phyloP scores from a whole-genome alignment of 345 rosid species.

The Crucihimalaya himalaica region DNA sequence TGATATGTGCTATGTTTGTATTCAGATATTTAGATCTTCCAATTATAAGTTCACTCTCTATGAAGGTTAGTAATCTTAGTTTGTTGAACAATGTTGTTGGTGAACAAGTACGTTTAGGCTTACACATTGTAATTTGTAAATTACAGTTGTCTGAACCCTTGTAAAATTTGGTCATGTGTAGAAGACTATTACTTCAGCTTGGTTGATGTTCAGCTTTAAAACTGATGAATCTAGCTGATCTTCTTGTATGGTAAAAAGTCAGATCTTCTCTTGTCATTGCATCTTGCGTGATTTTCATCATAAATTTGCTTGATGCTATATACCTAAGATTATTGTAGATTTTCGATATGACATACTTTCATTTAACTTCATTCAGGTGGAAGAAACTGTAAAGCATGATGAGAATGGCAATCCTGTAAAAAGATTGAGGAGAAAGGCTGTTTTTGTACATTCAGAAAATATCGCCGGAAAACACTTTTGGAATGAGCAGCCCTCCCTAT shows the following conservation, averaged over 20 bases:
- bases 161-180: conserved; percentile 1
- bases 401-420: conserved; percentile 70
- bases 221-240: conserved; percentile 1
- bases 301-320: not conserved
- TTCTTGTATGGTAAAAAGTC: conserved; percentile 1
- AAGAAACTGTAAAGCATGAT: conserved; percentile 68
- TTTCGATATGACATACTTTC: not conserved
- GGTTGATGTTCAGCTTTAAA: conserved; percentile 3
- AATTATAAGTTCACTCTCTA: not conserved
- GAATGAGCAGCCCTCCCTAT: conserved; percentile 62
- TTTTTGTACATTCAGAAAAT: conserved; percentile 55
- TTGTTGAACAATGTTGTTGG: conserved; percentile 1
- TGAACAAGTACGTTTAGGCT: conserved; percentile 5
- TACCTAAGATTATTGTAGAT: not conserved
- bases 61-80: conserved; percentile 14
- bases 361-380: conserved; percentile 52
- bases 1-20: not conserved
- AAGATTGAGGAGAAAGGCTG: conserved; percentile 68
- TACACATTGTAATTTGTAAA: not conserved
- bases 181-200: not conserved
- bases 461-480: conserved; percentile 70
- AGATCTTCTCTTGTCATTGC: conserved; percentile 3
- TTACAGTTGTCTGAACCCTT: not conserved
- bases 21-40: conserved; percentile 4
- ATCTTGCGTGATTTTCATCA: conserved; percentile 10